phyloP scores from a whole-genome alignment of 768 basidiomycete species.

The Auricularia sp. region DNA sequence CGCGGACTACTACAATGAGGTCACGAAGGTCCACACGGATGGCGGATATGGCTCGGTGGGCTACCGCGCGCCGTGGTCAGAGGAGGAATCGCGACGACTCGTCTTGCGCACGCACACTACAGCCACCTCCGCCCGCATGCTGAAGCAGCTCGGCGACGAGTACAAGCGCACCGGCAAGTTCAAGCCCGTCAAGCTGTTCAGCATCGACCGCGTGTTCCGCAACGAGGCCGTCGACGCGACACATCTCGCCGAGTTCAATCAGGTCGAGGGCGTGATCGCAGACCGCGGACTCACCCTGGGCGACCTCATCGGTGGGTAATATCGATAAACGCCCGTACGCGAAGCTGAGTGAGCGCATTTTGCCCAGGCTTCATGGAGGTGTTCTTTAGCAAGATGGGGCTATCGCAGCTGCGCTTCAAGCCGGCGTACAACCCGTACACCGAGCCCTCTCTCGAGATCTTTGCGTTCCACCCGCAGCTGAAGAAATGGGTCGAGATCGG shows the following conservation, averaged over 20 bases:
- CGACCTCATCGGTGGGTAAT: conserved; percentile 74
- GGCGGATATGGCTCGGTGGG: conserved; percentile 89
- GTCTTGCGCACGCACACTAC: conserved; percentile 96
- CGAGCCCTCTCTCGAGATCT: conserved; percentile 93
- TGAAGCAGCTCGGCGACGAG: conserved; percentile 20
- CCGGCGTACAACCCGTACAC: conserved; percentile 82
- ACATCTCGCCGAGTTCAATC: conserved; percentile 97
- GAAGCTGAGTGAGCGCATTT: too few relatives aligned
- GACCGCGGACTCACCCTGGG: conserved; percentile 87
- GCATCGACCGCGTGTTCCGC: conserved; percentile 95
- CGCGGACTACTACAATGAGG: conserved; percentile 73
- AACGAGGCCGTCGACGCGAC: conserved; percentile 99
- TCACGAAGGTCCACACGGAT: conserved; percentile 71
- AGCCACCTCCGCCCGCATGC: conserved; percentile 85
- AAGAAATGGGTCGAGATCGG: conserved; percentile 96
- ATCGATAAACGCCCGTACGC: too few relatives aligned
- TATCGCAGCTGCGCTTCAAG: conserved; percentile 90
- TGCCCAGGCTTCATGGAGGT: conserved; percentile 88
- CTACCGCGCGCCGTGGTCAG: conserved; percentile 94
- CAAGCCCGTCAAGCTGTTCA: conserved; percentile 87
- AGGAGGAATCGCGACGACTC: conserved; percentile 84
- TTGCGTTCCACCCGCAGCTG: conserved; percentile 92
- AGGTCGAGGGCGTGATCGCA: conserved; percentile 99
- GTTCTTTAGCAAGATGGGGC: conserved; percentile 97
- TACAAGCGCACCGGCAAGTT: conserved; percentile 75